These are phyloP conservation scores for Sporothrix schenckii DNA, from an alignment of 2,329 filamentous ascomycete genomes.

Conservation along the genomic window DNA sequence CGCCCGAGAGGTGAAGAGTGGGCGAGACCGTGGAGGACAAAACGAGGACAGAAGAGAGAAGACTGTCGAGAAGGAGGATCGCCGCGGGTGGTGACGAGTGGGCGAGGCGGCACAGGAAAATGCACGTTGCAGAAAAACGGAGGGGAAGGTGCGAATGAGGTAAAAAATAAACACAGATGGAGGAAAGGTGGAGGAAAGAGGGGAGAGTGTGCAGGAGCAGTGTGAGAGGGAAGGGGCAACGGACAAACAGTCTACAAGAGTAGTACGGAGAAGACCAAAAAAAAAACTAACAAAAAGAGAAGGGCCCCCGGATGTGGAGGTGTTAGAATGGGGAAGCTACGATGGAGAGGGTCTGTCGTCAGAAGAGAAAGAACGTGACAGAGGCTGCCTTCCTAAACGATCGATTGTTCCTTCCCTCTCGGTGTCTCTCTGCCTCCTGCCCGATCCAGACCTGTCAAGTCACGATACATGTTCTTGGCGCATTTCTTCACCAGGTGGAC, in stretches of 20 bases:
- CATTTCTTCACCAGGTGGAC: background rate
- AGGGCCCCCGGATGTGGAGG: slow-evolving; percentile 20
- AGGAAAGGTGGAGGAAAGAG: slow-evolving; percentile 15
- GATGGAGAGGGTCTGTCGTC: slow-evolving; percentile 5
- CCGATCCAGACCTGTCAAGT: slow-evolving; percentile 21
- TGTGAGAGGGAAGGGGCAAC: slow-evolving; percentile 7
- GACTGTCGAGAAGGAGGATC: slow-evolving; percentile 19
- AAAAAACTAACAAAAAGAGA: background rate
- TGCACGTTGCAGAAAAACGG: background rate
- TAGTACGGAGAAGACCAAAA: background rate
- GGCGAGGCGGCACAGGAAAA: slow-evolving; percentile 10
- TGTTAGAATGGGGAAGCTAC: slow-evolving; percentile 5
- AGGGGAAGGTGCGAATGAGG: slow-evolving; percentile 21
- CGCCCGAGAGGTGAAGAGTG: slow-evolving; percentile 43
- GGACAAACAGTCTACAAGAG: background rate
- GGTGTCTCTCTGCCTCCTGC: slow-evolving; percentile 11
- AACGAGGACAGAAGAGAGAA: slow-evolving; percentile 33
- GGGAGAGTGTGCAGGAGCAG: background rate
- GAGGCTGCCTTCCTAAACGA: slow-evolving; percentile 5
- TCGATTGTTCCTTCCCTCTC: background rate
- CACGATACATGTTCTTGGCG: slow-evolving; percentile 11
- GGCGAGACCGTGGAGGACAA: slow-evolving; percentile 36
- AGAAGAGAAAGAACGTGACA: slow-evolving; percentile 12
- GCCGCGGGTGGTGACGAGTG: slow-evolving; percentile 6
- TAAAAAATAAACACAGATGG: background rate